A percentile compares a stretch with the other conserved stretches of the same genome.
phyloP scores from a whole-genome alignment of 208 protist genomes.

The Trypanosoma cruzi region DNA sequence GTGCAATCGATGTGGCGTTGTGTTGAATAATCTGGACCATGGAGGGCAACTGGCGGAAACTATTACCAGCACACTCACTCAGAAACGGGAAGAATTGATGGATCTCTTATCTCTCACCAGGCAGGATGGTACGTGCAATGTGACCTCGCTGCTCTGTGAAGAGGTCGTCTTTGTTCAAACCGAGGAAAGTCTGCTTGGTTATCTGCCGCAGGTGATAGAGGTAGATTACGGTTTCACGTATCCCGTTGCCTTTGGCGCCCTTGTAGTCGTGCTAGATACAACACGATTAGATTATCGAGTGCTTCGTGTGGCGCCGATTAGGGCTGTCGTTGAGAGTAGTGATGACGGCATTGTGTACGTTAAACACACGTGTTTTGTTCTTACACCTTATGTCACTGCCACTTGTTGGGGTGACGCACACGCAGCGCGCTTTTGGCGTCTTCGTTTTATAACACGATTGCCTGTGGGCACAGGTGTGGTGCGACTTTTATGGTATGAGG shows the following conservation, averaged over 20 bases:
- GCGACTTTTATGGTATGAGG: conserved; percentile 57
- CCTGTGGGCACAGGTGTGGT: conserved; percentile 55
- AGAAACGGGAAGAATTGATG: neutral
- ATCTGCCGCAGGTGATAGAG: conserved; percentile 16
- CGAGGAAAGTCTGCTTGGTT: conserved; percentile 20
- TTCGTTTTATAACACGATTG: conserved; percentile 47
- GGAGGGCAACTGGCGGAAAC: neutral
- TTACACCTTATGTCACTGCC: conserved; percentile 18
- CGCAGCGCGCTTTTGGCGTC: conserved; percentile 61
- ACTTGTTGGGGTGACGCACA: conserved; percentile 42
- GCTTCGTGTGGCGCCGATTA: conserved; percentile 47
- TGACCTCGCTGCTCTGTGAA: conserved; percentile 20
- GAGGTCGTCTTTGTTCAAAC: conserved; percentile 34
- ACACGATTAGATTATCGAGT: conserved; percentile 36
- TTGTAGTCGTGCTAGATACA: conserved; percentile 62
- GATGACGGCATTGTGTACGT: conserved; percentile 45
- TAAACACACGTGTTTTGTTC: conserved; percentile 21
- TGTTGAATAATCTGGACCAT: conserved; percentile 1
- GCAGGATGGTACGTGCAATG: neutral
- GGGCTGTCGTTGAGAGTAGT: conserved; percentile 56
- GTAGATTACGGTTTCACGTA: conserved; percentile 14
- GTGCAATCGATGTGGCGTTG: conserved; percentile 16
- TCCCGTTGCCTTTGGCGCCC: conserved; percentile 41
- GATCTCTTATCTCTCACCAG: conserved; percentile 9
- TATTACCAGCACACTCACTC: conserved; percentile 24